A percentile compares a stretch with the other conserved stretches of the same genome.
Conservation (phyloP, 345 rosid genomes). For the Raphanus raphanistrum region DNA sequence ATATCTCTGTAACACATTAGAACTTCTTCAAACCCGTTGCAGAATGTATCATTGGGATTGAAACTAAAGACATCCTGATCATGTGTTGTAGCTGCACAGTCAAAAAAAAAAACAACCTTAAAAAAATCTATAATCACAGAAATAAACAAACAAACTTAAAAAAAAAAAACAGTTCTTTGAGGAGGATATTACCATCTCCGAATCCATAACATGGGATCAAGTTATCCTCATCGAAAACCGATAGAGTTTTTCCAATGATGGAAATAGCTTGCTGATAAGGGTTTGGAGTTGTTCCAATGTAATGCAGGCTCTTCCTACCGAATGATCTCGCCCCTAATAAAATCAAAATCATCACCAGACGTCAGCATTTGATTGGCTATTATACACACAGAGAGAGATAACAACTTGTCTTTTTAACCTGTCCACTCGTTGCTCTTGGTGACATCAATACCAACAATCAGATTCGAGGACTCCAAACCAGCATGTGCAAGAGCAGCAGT, state of each 20-base stretch:
- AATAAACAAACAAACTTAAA: neutral
- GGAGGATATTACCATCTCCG: constrained; percentile 54
- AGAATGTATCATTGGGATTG: constrained; percentile 57
- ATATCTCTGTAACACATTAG: constrained; percentile 73
- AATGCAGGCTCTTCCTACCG: constrained; percentile 67
- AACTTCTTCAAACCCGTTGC: constrained; percentile 90
- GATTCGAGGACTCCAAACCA: constrained; percentile 94
- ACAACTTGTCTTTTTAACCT: constrained; percentile 44
- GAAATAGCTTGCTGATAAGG: constrained; percentile 84
- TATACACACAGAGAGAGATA: neutral
- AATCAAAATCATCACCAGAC: neutral
- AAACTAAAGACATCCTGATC: constrained; percentile 93
- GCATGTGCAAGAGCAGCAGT: constrained; percentile 76
- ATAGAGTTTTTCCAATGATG: neutral
- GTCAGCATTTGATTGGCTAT: neutral
- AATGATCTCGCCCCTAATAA: constrained; percentile 71
- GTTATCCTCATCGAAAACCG: constrained; percentile 59
- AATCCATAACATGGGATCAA: constrained; percentile 87
- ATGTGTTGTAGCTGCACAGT: constrained; percentile 74
- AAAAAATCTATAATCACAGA: constrained; percentile 17
- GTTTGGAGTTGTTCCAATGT: constrained; percentile 61
- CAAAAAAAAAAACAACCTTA: constrained; percentile 16
- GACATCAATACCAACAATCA: constrained; percentile 91
- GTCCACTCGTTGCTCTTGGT: constrained; percentile 99
- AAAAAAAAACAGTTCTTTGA: neutral